Conservation (phyloP, 2,329 filamentous ascomycete species). For the Trichoderma aggressivum region DNA sequence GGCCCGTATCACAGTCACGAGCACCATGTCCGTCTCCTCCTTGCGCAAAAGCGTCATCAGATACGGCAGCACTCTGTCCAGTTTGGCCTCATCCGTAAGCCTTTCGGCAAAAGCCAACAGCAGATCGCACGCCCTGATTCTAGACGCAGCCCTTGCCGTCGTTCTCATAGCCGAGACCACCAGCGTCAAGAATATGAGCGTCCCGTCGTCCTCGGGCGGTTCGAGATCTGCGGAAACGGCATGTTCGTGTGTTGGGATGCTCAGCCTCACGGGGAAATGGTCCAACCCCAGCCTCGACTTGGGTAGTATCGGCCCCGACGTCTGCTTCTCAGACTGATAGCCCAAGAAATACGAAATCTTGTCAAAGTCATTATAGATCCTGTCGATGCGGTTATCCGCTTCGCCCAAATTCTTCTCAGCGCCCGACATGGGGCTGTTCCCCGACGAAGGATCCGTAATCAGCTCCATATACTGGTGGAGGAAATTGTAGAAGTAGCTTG, state of each 20-base stretch:
- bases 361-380: constrained; percentile 91
- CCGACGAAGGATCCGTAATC: constrained; percentile 85
- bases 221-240: constrained; percentile 59
- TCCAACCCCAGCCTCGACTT: constrained; percentile 49
- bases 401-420: constrained; percentile 71
- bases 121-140: constrained; percentile 85
- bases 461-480: constrained; percentile 96
- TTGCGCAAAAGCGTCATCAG: constrained; percentile 71
- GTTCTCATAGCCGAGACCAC: constrained; percentile 86
- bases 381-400: constrained; percentile 89
- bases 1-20: constrained; percentile 78
- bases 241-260: constrained; percentile 81
- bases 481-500: constrained; percentile 95
- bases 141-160: constrained; percentile 82
- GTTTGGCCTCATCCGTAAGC: constrained; percentile 89
- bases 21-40: constrained; percentile 80
- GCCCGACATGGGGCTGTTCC: constrained; percentile 67
- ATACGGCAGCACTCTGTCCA: constrained; percentile 90
- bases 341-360: constrained; percentile 95
- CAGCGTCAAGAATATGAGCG: constrained; percentile 85
- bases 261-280: constrained; percentile 77
- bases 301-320: constrained; percentile 27
- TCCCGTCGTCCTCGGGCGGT: constrained; percentile 76
- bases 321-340: constrained; percentile 56
- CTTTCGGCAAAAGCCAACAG: constrained; percentile 87